These are phyloP conservation scores for Salix koriyanagi DNA, from an alignment of 345 rosid species.

Conservation along the genomic window DNA sequence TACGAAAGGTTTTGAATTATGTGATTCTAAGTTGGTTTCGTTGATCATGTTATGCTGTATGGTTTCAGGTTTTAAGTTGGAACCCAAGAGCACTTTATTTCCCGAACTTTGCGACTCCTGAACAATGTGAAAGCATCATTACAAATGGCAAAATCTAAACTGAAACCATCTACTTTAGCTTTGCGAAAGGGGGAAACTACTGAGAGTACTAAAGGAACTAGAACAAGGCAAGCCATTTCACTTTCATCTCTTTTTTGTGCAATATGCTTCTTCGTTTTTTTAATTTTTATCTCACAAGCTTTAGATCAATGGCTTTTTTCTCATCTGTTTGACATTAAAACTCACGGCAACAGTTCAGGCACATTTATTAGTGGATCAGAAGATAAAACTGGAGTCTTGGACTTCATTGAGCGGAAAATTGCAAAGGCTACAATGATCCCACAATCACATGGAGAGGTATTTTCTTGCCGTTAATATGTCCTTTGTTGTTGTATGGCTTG, in stretches of 20 bases:
- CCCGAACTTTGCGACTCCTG: conserved; percentile 57
- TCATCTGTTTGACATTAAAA: not conserved
- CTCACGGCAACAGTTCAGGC: conserved; percentile 54
- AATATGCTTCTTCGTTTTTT: not conserved
- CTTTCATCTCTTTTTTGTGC: not conserved
- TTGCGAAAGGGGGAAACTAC: conserved; percentile 65
- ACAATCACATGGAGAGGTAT: conserved; percentile 67
- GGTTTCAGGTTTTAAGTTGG: conserved; percentile 65
- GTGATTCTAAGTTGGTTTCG: not conserved
- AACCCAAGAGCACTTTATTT: conserved; percentile 68
- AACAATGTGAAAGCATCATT: conserved; percentile 54
- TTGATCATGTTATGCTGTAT: not conserved
- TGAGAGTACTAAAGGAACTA: conserved; percentile 62
- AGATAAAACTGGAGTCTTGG: conserved; percentile 53
- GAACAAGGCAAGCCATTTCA: conserved; percentile 50
- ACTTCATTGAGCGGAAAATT: conserved; percentile 54
- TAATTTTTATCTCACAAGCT: not conserved
- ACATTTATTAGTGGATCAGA: conserved; percentile 67
- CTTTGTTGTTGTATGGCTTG: not conserved
- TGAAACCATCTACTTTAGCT: conserved; percentile 63
- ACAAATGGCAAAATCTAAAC: conserved; percentile 42
- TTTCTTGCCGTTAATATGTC: not conserved
- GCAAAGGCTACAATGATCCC: conserved; percentile 74
- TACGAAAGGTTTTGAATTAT: not conserved
- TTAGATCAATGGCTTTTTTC: not conserved